Conservation (phyloP, 2,329 filamentous ascomycete species). For the Phaeosphaeriaceae sp. region DNA sequence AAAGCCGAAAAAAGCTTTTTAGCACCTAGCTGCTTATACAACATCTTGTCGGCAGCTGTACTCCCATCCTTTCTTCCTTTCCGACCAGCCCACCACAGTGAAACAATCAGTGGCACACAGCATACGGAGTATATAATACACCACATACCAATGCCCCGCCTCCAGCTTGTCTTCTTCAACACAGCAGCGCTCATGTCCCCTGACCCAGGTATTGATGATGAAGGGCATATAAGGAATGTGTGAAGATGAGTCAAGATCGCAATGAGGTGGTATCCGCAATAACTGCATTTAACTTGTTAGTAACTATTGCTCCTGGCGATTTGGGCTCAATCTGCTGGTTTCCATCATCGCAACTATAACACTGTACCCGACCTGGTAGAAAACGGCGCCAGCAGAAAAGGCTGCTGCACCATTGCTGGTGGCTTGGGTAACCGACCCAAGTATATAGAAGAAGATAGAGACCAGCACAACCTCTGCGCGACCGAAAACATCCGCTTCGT, state of each 20-base stretch:
- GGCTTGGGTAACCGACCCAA: constrained; percentile 63
- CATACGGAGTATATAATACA: constrained; percentile 63
- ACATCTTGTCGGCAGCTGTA: constrained; percentile 53
- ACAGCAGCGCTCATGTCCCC: constrained; percentile 63
- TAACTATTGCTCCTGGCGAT: too few relatives aligned
- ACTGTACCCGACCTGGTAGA: constrained; percentile 60
- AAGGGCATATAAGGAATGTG: constrained; percentile 53
- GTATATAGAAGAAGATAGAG: constrained; percentile 64
- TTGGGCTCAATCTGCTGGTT: too few relatives aligned
- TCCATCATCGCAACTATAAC: constrained; percentile 66
- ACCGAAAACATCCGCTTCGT: constrained; percentile 65
- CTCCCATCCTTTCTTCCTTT: constrained; percentile 59
- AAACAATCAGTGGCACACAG: constrained; percentile 61
- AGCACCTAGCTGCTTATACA: constrained; percentile 52
- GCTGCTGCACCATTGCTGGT: constrained; percentile 55
- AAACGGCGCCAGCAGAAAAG: constrained; percentile 58
- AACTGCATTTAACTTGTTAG: too few relatives aligned
- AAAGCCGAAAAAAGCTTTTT: constrained; percentile 51
- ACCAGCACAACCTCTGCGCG: constrained; percentile 64
- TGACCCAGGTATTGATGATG: constrained; percentile 66
- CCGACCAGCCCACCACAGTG: constrained; percentile 58
- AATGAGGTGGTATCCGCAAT: constrained; percentile 69
- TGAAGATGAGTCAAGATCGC: constrained; percentile 68
- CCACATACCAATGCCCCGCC: constrained; percentile 70
- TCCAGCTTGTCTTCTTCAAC: constrained; percentile 60